Conservation (phyloP, 1,284 basidiomycete genomes). For the Cutaneotrichosporon sp. region DNA sequence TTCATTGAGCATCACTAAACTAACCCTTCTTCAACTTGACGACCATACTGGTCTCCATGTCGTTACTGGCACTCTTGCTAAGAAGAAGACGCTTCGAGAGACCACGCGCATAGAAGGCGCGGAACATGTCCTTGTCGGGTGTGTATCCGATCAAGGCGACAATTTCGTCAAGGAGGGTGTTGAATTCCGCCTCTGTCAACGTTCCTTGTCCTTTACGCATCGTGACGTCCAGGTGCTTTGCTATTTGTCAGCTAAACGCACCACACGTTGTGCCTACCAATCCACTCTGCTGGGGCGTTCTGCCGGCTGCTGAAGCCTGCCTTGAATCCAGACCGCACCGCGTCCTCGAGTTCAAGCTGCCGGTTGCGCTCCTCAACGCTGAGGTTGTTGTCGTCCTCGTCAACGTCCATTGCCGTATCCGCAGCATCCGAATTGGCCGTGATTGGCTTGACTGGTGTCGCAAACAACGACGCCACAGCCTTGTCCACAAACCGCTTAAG, state of each 20-base stretch:
- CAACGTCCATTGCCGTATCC: not conserved
- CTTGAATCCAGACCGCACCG: conserved; percentile 66
- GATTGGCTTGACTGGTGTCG: conserved; percentile 19
- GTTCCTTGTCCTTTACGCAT: conserved; percentile 79
- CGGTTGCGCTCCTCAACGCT: not conserved
- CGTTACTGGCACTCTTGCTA: conserved; percentile 79
- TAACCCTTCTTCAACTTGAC: conserved; percentile 78
- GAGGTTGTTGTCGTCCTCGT: not conserved
- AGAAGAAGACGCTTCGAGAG: conserved; percentile 84
- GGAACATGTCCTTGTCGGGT: conserved; percentile 81
- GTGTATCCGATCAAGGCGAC: conserved; percentile 82
- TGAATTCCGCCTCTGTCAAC: conserved; percentile 65
- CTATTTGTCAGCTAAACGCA: conserved; percentile 42
- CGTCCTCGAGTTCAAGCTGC: conserved; percentile 42
- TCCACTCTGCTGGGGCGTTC: conserved; percentile 88
- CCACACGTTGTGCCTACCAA: conserved; percentile 43
- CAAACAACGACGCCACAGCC: conserved; percentile 55
- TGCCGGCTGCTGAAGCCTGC: conserved; percentile 72
- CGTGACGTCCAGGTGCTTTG: conserved; percentile 78
- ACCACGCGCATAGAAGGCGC: conserved; percentile 86
- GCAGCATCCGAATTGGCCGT: not conserved
- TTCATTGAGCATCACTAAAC: conserved; percentile 25
- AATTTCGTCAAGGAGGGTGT: conserved; percentile 65
- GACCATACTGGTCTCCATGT: conserved; percentile 84
- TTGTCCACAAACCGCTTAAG: conserved; percentile 63